Conservation (phyloP, 257 asterid genomes). For the Nicotiana benthamiana region DNA sequence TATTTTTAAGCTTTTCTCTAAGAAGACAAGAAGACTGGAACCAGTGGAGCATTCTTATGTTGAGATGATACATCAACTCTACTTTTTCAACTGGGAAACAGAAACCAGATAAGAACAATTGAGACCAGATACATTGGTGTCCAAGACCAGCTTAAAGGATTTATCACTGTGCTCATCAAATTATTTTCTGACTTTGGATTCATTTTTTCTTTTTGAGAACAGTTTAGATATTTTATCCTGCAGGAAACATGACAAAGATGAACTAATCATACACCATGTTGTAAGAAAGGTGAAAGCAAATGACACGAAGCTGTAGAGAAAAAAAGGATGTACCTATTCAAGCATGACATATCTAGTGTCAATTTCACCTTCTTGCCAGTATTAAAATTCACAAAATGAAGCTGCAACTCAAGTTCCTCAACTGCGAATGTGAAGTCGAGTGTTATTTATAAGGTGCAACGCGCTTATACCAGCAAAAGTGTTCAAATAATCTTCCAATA, state of each 20-base stretch:
- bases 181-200: neutral
- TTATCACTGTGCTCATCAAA: neutral
- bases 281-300: conserved; percentile 2
- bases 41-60: neutral
- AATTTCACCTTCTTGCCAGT: conserved; percentile 50
- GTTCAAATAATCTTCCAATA: neutral
- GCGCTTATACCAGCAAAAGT: neutral
- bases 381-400: conserved; percentile 44
- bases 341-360: conserved; percentile 70
- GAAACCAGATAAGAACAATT: neutral
- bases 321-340: conserved; percentile 50
- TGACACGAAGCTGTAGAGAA: neutral
- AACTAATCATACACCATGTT: neutral
- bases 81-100: neutral
- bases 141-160: neutral
- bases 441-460: neutral
- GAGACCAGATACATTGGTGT: neutral
- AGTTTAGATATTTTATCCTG: neutral
- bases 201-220: neutral
- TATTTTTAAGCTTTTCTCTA: neutral
- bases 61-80: neutral
- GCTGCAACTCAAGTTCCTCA: conserved; percentile 54
- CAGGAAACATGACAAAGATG: neutral
- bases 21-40: neutral
- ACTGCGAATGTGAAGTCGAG: conserved; percentile 38